Conservation (phyloP, 2,329 filamentous ascomycete species). For the Arthrobotrys conoides region DNA sequence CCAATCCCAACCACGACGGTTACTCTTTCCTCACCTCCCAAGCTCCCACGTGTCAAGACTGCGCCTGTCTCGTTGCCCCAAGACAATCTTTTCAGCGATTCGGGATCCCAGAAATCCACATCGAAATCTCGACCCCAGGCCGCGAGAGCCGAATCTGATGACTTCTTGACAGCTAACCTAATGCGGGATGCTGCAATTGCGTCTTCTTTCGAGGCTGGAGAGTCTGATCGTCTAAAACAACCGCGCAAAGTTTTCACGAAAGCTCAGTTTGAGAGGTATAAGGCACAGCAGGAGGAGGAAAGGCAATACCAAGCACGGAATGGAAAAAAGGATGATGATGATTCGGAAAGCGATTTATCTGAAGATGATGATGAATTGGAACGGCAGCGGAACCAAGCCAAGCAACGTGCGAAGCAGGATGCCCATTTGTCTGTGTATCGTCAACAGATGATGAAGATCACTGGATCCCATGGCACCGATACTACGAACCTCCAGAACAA, state of each 20-base stretch:
- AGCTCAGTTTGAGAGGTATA: constrained; percentile 86
- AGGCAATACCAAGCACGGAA: constrained; percentile 70
- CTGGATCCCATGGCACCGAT: constrained; percentile 72
- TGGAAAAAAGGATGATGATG: constrained; percentile 67
- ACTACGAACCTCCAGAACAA: constrained; percentile 54
- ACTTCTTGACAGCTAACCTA: constrained; percentile 66
- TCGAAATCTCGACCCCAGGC: constrained; percentile 62
- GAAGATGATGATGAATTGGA: constrained; percentile 78
- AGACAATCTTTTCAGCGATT: constrained; percentile 34
- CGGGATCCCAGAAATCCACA: constrained; percentile 62
- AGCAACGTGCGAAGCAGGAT: constrained; percentile 87
- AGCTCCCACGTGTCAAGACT: constrained; percentile 52
- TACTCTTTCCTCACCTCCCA: constrained; percentile 46
- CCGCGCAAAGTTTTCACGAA: constrained; percentile 89
- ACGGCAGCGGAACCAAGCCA: constrained; percentile 79
- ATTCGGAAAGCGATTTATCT: constrained; percentile 71
- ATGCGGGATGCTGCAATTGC: constrained; percentile 69
- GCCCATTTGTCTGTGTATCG: constrained; percentile 90
- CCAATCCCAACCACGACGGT: constrained; percentile 48
- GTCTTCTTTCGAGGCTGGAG: constrained; percentile 68
- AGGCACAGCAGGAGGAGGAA: constrained; percentile 78
- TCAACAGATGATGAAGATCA: constrained; percentile 97
- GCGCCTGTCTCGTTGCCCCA: constrained; percentile 49
- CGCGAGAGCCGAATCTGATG: constrained; percentile 62
- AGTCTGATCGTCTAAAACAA: constrained; percentile 65